Conservation (phyloP, 257 asterid species). For the Pogostemon cablin region DNA sequence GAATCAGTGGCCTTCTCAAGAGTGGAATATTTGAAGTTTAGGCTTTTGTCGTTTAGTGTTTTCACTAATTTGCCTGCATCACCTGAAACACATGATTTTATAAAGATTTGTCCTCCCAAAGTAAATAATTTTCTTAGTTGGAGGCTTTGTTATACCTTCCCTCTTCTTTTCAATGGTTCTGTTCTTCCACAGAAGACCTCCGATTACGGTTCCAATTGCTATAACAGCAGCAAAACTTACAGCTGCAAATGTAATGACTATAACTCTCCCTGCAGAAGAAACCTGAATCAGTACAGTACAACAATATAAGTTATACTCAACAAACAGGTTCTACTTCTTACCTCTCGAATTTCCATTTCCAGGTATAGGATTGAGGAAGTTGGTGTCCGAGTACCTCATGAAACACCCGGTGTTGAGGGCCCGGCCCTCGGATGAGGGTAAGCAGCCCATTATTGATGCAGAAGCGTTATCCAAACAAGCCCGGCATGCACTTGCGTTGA, state of each 20-base stretch:
- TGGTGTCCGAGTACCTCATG: slow-evolving; percentile 61
- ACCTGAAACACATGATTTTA: slow-evolving; percentile 43
- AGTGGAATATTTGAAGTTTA: slow-evolving; percentile 87
- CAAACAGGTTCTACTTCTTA: slow-evolving; percentile 29
- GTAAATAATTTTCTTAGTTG: background rate
- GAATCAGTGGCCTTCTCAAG: slow-evolving; percentile 88
- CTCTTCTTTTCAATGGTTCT: slow-evolving; percentile 66
- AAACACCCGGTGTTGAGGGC: slow-evolving; percentile 73
- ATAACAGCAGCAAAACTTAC: slow-evolving; percentile 60
- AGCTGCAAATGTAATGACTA: slow-evolving; percentile 50
- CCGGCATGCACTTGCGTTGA: slow-evolving; percentile 45
- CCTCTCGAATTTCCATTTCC: slow-evolving; percentile 64
- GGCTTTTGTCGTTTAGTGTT: slow-evolving; percentile 78
- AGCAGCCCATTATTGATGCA: slow-evolving; percentile 46
- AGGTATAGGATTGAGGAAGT: slow-evolving; percentile 61
- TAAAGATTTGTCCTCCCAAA: background rate
- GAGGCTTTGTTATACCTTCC: slow-evolving; percentile 51
- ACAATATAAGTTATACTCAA: background rate
- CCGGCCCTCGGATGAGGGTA: slow-evolving; percentile 67
- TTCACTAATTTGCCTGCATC: slow-evolving; percentile 64
- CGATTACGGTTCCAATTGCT: slow-evolving; percentile 50
- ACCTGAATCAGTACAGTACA: background rate
- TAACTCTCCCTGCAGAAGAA: slow-evolving; percentile 51
- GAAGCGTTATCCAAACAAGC: slow-evolving; percentile 66
- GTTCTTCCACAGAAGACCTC: slow-evolving; percentile 56